Percentiles rank a stretch among this genome's conserved stretches.
These are phyloP conservation scores for Gymnopilus junonius DNA, from an alignment of 768 basidiomycete genomes.

Conservation along the genomic window DNA sequence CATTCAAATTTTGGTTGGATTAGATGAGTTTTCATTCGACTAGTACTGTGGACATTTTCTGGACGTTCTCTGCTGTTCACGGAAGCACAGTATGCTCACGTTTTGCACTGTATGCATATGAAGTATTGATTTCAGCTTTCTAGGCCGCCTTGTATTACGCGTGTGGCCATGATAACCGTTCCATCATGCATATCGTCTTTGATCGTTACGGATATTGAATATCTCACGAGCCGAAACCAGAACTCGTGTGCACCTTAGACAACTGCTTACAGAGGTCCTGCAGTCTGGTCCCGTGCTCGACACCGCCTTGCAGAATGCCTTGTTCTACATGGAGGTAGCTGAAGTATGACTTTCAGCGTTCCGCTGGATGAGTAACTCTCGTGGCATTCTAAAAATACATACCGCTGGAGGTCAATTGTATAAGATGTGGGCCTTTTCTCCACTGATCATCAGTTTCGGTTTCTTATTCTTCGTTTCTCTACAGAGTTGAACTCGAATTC, in stretches of 20 bases:
- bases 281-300: neutral
- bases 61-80: neutral
- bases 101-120: neutral
- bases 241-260: neutral
- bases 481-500: constrained; percentile 4
- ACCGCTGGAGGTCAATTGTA: neutral
- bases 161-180: too few relatives aligned
- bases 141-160: too few relatives aligned
- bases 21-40: neutral
- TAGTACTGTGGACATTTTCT: too few relatives aligned
- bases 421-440: neutral
- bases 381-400: neutral
- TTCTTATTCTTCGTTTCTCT: neutral
- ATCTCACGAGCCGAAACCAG: neutral
- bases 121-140: neutral
- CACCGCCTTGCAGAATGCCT: neutral
- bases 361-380: neutral
- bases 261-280: constrained; percentile 1
- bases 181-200: too few relatives aligned
- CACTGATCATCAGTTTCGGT: neutral
- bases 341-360: neutral
- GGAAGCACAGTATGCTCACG: neutral
- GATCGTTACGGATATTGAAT: neutral
- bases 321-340: neutral
- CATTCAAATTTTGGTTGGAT: neutral